Conservation (phyloP, 2,329 filamentous ascomycete species). For the Aspergillus awamori region DNA sequence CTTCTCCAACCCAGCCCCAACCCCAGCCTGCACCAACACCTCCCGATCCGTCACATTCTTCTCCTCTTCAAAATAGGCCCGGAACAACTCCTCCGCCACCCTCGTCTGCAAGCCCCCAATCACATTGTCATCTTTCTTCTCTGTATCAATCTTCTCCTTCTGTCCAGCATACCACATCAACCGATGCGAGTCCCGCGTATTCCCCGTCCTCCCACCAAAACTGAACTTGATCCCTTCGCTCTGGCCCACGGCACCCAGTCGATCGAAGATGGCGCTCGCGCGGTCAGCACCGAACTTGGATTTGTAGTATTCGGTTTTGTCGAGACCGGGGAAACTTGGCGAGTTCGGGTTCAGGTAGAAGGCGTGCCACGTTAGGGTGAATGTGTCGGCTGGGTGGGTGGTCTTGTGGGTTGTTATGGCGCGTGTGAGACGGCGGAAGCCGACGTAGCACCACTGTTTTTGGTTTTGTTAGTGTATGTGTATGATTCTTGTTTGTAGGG, state of each 20-base stretch:
- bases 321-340: conserved; percentile 53
- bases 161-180: conserved; percentile 69
- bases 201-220: conserved; percentile 71
- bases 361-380: conserved; percentile 73
- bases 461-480: conserved; percentile 10
- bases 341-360: conserved; percentile 76
- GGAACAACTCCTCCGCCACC: conserved; percentile 66
- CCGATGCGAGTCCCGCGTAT: conserved; percentile 78
- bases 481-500: background rate
- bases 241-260: conserved; percentile 61
- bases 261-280: conserved; percentile 58
- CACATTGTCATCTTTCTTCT: conserved; percentile 30
- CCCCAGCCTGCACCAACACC: conserved; percentile 56
- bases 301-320: conserved; percentile 62
- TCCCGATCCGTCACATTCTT: conserved; percentile 64
- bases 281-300: conserved; percentile 68
- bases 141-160: conserved; percentile 40
- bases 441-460: conserved; percentile 69
- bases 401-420: conserved; percentile 70
- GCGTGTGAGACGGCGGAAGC: conserved; percentile 72
- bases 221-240: conserved; percentile 73
- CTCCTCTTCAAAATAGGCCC: conserved; percentile 66
- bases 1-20: conserved; percentile 57
- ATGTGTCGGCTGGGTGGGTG: conserved; percentile 68
- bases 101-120: conserved; percentile 58